Percentiles rank a stretch among this genome's conserved stretches.
phyloP scores from a whole-genome alignment of 2,329 filamentous ascomycete genomes.

The Phialocephala sp. region DNA sequence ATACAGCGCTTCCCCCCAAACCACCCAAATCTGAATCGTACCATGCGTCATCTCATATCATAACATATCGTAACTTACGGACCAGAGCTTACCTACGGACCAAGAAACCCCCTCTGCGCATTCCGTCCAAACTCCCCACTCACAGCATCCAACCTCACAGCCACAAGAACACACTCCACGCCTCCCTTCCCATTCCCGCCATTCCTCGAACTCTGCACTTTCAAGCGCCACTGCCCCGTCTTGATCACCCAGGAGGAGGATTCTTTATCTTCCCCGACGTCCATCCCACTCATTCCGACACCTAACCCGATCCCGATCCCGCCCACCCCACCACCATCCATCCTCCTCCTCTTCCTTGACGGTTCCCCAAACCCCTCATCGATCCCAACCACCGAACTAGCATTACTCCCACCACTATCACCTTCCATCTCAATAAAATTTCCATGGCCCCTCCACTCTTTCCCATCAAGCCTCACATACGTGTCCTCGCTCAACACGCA shows the following conservation, averaged over 20 bases:
- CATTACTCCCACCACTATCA: slow-evolving; percentile 12
- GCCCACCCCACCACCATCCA: slow-evolving; percentile 26
- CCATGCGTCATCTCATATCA: too few species aligned
- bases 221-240: slow-evolving; percentile 74
- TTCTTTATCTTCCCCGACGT: slow-evolving; percentile 29
- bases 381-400: slow-evolving; percentile 16
- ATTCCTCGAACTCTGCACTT: slow-evolving; percentile 59
- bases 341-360: slow-evolving; percentile 27
- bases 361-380: slow-evolving; percentile 20
- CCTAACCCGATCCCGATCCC: slow-evolving; percentile 11
- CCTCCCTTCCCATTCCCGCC: slow-evolving; percentile 55
- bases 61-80: too few species aligned
- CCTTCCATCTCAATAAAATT: slow-evolving; percentile 3
- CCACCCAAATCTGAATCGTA: too few species aligned
- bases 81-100: not conserved
- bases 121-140: slow-evolving; percentile 72
- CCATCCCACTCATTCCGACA: slow-evolving; percentile 1
- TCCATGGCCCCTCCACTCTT: slow-evolving; percentile 52
- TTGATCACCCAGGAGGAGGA: slow-evolving; percentile 61
- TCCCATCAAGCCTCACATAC: slow-evolving; percentile 64
- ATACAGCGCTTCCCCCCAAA: too few species aligned
- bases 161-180: slow-evolving; percentile 75
- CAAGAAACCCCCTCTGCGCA: slow-evolving; percentile 65
- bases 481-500: slow-evolving; percentile 66
- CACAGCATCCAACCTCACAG: slow-evolving; percentile 77